A percentile compares a stretch with the other conserved stretches of the same genome.
phyloP scores from a whole-genome alignment of 176 grass and related monocot genomes.

The Carex littledalei region DNA sequence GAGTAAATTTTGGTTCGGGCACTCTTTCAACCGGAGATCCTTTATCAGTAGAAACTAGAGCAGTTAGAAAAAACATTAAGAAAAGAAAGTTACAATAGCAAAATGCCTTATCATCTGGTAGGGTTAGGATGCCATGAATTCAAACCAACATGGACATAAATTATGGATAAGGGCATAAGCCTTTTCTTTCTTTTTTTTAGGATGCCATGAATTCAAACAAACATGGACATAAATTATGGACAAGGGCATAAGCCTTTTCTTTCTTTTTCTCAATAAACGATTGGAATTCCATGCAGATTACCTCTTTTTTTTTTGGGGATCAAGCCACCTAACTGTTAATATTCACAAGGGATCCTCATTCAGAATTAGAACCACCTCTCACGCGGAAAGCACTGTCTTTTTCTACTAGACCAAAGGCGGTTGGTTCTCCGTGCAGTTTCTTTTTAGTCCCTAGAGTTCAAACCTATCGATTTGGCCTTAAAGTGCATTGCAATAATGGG shows the following conservation, averaged over 20 bases:
- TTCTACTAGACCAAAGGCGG: no score
- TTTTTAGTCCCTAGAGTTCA: neutral
- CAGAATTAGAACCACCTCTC: no score
- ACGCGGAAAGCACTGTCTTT: no score
- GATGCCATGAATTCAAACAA: neutral
- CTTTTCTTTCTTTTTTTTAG: no score
- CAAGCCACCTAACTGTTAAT: no score
- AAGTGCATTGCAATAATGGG: neutral
- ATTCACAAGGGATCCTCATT: no score
- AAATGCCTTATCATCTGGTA: neutral
- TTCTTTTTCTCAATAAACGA: no score
- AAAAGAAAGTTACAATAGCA: neutral
- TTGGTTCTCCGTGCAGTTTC: neutral
- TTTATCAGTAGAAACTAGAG: slow-evolving; percentile 21
- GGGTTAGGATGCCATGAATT: neutral
- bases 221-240: neutral
- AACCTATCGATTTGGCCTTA: neutral
- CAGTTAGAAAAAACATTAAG: neutral
- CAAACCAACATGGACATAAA: neutral
- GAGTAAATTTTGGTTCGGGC: slow-evolving; percentile 47
- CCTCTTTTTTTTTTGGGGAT: no score
- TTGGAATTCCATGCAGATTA: neutral
- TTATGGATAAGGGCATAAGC: neutral
- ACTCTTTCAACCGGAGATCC: slow-evolving; percentile 25
- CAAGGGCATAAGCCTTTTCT: neutral